Evolutionary conservation across 1,139 yeast species (phyloP).

Genomic region (Hemisphaericaspora xylanilytica): DNA sequence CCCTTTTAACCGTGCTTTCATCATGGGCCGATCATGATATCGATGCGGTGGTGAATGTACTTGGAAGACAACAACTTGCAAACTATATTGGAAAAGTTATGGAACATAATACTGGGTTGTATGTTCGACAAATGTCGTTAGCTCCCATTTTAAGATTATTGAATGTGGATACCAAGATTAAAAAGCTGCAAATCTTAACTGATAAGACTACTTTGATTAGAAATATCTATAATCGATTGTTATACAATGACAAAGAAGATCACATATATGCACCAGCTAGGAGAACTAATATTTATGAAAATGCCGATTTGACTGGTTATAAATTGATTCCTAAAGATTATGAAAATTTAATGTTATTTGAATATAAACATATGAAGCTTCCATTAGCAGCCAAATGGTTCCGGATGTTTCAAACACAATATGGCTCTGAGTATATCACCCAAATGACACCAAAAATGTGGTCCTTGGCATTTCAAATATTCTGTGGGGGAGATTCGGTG

Average conservation of each 20-base stretch:
- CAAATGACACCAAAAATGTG: constrained; percentile 34
- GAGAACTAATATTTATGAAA: constrained; percentile 20
- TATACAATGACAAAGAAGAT: constrained; percentile 21
- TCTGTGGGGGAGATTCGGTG: constrained; percentile 33
- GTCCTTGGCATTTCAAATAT: constrained; percentile 33
- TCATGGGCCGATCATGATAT: constrained; percentile 22
- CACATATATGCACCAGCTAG: constrained; percentile 22
- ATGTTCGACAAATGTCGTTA: constrained; percentile 5
- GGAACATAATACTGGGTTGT: constrained; percentile 5
- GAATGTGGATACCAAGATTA: neutral
- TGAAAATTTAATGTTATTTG: constrained; percentile 39
- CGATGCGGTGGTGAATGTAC: constrained; percentile 22
- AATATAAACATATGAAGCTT: constrained; percentile 32
- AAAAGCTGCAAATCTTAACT: neutral
- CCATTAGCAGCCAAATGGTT: constrained; percentile 46
- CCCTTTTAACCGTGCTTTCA: constrained; percentile 9
- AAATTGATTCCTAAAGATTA: constrained; percentile 29
- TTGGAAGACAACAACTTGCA: constrained; percentile 25
- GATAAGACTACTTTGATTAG: constrained; percentile 23
- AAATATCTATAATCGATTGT: constrained; percentile 26
- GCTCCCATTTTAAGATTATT: constrained; percentile 10
- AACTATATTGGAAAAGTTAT: constrained; percentile 9
- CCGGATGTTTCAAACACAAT: constrained; percentile 29
- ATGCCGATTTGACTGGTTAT: constrained; percentile 21
- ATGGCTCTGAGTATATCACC: constrained; percentile 14